Evolutionary conservation across 2,329 filamentous ascomycete species (phyloP), one percentile per base, ranked within the genome.

Genomic region (Arachnomyces sp.): DNA sequence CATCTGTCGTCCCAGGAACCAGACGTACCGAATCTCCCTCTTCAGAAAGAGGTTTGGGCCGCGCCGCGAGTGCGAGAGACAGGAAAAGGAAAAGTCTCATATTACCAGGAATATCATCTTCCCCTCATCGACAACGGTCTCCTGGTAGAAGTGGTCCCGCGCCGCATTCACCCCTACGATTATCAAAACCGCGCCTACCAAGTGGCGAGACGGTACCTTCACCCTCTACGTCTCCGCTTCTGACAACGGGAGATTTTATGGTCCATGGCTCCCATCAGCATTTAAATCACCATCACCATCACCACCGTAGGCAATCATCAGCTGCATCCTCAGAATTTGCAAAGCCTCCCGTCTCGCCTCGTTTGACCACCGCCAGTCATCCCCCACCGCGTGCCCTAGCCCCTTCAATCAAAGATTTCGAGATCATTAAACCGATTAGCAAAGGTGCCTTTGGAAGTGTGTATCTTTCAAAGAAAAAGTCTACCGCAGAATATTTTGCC

Each of bases 371-470:
- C 3, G 82, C 84, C 14, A 82, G 80, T 30, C 85, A 89, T 21
- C 85, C 84, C 1, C 88, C 94, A 60, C 86, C 88, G 36, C 82
- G 88, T 43, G 87, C 90, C 21, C 83, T 90, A 1, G 86, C 92
- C 3, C 88, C 90, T 6, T 98, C 93, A 0, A 98, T 98, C 67
- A 96, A 96, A 54, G 92, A 98, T 57, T 98, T 98, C 52, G 92
- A 98, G 61, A 95, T 98, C 51, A 95, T 98, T 68, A 98, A 98
- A 58, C 92, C 92, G 4, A 98, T 98, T 64, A 98, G 92, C 66
- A 96, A 95, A 65, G 92, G 92, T 36, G 92, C 92, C 3, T 98
- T 98, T 61, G 92, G 92, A 4, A 96, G 92, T 59, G 92, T 98
- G 6, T 98, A 98, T 57, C 68, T 98, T 25, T 90, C 92, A 1